Evolutionary conservation across 1,139 yeast species (phyloP), one percentile per base, ranked within the genome.

Genomic region (Taphrina sp.): DNA sequence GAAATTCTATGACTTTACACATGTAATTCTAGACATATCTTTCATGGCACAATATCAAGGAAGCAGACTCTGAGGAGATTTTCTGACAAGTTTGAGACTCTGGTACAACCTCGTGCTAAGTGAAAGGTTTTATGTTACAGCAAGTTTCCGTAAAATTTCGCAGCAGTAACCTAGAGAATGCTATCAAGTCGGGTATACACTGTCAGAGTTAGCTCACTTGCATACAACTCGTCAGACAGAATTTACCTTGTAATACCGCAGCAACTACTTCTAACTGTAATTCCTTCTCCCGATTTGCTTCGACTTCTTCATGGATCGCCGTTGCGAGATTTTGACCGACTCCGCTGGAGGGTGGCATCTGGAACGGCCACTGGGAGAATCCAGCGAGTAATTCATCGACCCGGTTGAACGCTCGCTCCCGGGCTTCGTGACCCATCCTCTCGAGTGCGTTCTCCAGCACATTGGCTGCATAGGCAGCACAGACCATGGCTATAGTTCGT

Each of bases 391-490:
- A 72, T 68, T 92, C 97, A 67, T 92, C 97, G 8, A 96, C 95
- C 64, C 96, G 79, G 3, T 88, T 82, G 69, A 90, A 86, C 0
- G 97, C 97, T 64, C 84, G 83, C 69, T 94, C 99, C 65, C 97
- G 81, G 62, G 83, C 86, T 64, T 89, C 96, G 68, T 88, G 89
- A 63, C 84, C 85, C 63, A 90, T 75, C 34, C 83, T 77, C 51
- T 84, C 76, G 59, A 90, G 76, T 4, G 89, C 95, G 67, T 92
- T 94, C 67, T 92, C 99, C 65, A 92, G 78, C 16, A 92, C 99
- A 67, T 89, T 92, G 43, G 96, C 98, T 39, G 97, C 96, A 68
- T 87, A 88, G 12, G 96, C 81, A 16, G 95, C 95, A 65, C 92
- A 83, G 22, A 89, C 87, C 64, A 94, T 78, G 16, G 95, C 79